Base-by-base conservation (phyloP, 2,329 filamentous ascomycete genomes). In the Dendrostoma leiphaemia region DNA sequence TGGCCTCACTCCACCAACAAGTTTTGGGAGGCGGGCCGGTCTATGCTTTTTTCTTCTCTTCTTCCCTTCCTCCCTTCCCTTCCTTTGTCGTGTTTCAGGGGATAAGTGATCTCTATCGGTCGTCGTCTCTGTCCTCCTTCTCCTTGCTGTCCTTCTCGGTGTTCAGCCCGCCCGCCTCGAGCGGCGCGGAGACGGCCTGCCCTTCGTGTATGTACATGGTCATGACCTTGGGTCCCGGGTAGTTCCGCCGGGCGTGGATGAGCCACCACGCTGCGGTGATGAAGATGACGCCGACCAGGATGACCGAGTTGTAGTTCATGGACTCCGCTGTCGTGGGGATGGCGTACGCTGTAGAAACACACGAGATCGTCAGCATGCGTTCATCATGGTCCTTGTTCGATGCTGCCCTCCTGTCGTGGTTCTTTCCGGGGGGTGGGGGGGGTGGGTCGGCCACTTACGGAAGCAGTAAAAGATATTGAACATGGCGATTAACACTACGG, bases 391-490 rank as follows among this genome's bases (percentile, higher is more conserved):
- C n/a, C n/a, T n/a, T n/a, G n/a, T n/a, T n/a, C n/a, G n/a, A n/a
- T n/a, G 12, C 17, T 13, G 13, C 3, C 12, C 13, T 38, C 23
- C 4, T 13, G 26, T 0, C 7, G 17, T 15, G 12, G 6, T n/a
- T 3, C 15, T 17, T 19, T 15, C 12, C 6, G 17, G 15, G 17
- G 21, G 2, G 15, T 4, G 13, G 13, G 6, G 35, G 9, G 2
- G 2, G 6, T 12, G n/a, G 19, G 2, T 0, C 2, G 6, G 3
- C 17, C 9, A 70, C 75, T 71, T 61, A 79, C 76, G 81, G 69
- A 85, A 84, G 63, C 80, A 83, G 67, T 80, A 85, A 54, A 85
- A 77, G n/a, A 82, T 69, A 50, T 80, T 72, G 60, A 84, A 84
- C 19, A 81, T 68, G 1, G 74, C 62, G 51, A 84, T 83, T 50